A percentile compares a stretch with the other conserved stretches of the same genome.
Conservation (phyloP, 352 stramenopile genomes). For the Halophytophthora batemanensis region DNA sequence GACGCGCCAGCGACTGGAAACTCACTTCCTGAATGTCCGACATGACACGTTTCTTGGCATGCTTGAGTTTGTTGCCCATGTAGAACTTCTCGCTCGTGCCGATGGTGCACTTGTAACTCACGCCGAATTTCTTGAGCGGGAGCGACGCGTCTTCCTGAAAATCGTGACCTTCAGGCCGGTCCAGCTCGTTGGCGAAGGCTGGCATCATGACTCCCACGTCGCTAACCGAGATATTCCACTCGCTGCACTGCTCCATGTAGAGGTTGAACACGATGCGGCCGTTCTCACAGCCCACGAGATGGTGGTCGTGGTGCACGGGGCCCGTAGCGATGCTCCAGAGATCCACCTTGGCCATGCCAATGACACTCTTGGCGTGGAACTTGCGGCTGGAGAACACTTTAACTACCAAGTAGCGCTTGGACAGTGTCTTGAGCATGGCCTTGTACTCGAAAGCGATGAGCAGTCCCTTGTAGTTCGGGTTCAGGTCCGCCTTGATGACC, state of each 20-base stretch:
- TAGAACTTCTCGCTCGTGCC: slow-evolving; percentile 86
- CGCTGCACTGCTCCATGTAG: slow-evolving; percentile 90
- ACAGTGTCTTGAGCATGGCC: slow-evolving; percentile 47
- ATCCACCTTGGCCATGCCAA: slow-evolving; percentile 75
- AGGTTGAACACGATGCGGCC: slow-evolving; percentile 88
- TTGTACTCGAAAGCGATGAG: slow-evolving; percentile 88
- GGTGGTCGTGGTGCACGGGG: slow-evolving; percentile 86
- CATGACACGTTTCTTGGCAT: slow-evolving; percentile 71
- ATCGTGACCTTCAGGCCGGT: slow-evolving; percentile 85
- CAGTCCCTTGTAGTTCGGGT: slow-evolving; percentile 87
- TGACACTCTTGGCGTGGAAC: slow-evolving; percentile 74
- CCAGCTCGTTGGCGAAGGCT: slow-evolving; percentile 84
- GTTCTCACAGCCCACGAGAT: slow-evolving; percentile 83
- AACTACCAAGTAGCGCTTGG: slow-evolving; percentile 57
- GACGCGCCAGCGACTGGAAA: slow-evolving; percentile 79
- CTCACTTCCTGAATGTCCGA: slow-evolving; percentile 84
- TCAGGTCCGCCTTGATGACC: slow-evolving; percentile 84
- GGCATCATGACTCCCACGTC: slow-evolving; percentile 89
- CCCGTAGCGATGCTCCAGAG: slow-evolving; percentile 81
- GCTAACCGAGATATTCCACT: slow-evolving; percentile 88
- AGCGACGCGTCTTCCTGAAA: slow-evolving; percentile 88
- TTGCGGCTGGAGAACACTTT: slow-evolving; percentile 85
- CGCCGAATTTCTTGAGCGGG: slow-evolving; percentile 85
- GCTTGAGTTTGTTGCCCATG: slow-evolving; percentile 82
- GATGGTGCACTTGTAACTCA: slow-evolving; percentile 90